Evolutionary conservation across 2,329 filamentous ascomycete genomes (phyloP), one percentile per base, ranked within the genome.

Genomic region (Penicillium psychrosexuale): DNA sequence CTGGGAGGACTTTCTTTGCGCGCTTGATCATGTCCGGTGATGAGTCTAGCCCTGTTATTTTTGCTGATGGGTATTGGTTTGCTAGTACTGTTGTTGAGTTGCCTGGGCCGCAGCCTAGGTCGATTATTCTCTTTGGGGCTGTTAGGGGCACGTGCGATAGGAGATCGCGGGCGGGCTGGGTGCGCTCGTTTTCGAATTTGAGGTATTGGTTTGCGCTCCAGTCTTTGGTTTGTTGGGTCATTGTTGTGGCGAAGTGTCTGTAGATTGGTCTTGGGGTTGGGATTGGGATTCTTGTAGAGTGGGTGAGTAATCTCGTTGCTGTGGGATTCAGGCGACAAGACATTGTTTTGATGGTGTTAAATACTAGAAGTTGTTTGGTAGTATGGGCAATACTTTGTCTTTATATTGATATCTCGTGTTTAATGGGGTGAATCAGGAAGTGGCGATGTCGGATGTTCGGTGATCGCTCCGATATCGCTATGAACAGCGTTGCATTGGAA

Each of bases 91-190:
- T 67, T 0, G 83, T 85, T 2, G 80, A 83, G 69, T 84, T 85
- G 5, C 80, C 83, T 0, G 83, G 83, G 0, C 83, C 83, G 66
- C 83, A 86, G 60, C 83, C 83, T 1, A 86, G 72, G 56, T 86
- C 83, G 61, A 83, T 72, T 60, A 85, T 77, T 28, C 66, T 70
- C 9, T 70, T 63, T n/a, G 80, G 70, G 0, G 63, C 51, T 13
- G 70, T 60, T 1, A 79, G 70, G 0, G 73, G 71, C 2, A 84
- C 65, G 31, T 77, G 79, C 6, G 77, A 59, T 8, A 85, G 68
- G 1, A 85, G 77, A 57, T 86, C 83, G 39, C 75, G 72, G 0
- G 79, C 76, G 7, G 82, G 75, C 3, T 78, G 77, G 0, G 81
- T 84, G 54, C 82, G 77, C 49, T 84, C 78, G 47, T 72, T 68